Conservation (phyloP, 768 basidiomycete species). For the Russula griseocarnosa region DNA sequence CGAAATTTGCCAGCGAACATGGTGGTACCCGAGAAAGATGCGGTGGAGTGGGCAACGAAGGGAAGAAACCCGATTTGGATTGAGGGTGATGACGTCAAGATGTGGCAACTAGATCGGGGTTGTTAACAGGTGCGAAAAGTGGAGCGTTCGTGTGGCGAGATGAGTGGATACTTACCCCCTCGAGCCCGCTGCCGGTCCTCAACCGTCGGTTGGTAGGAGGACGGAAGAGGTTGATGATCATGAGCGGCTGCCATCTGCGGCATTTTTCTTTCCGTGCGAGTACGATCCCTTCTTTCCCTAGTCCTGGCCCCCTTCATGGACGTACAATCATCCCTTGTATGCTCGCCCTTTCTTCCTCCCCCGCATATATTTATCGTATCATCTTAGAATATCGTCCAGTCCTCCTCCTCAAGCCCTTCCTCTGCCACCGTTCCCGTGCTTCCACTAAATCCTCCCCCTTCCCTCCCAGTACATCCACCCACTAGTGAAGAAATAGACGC, state of each 20-base stretch:
- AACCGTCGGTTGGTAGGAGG: slow-evolving; percentile 15
- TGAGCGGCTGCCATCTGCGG: slow-evolving; percentile 22
- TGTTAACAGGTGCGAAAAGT: slow-evolving; percentile 5
- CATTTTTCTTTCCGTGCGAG: slow-evolving; percentile 20
- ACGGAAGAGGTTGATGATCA: slow-evolving; percentile 12
- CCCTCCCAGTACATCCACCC: slow-evolving; percentile 35
- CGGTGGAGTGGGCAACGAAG: not conserved
- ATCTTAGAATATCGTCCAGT: slow-evolving; percentile 9
- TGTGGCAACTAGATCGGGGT: slow-evolving; percentile 23
- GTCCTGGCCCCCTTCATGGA: slow-evolving; percentile 21
- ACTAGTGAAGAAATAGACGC: slow-evolving; percentile 88
- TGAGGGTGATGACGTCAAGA: slow-evolving; percentile 27
- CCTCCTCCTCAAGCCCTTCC: slow-evolving; percentile 17
- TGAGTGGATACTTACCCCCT: slow-evolving; percentile 22
- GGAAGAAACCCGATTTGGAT: slow-evolving; percentile 8
- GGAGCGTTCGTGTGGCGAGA: slow-evolving; percentile 21
- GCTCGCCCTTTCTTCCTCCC: slow-evolving; percentile 1
- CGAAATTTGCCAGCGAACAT: not conserved
- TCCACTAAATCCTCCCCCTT: slow-evolving; percentile 13
- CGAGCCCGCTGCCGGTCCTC: slow-evolving; percentile 14
- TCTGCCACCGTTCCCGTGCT: not conserved
- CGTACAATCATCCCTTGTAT: slow-evolving; percentile 18
- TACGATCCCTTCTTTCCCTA: slow-evolving; percentile 13
- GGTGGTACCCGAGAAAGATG: not conserved
- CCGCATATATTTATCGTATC: slow-evolving; percentile 7